Conservation (phyloP, 208 protist species). For the Trypanosoma melophagium region DNA sequence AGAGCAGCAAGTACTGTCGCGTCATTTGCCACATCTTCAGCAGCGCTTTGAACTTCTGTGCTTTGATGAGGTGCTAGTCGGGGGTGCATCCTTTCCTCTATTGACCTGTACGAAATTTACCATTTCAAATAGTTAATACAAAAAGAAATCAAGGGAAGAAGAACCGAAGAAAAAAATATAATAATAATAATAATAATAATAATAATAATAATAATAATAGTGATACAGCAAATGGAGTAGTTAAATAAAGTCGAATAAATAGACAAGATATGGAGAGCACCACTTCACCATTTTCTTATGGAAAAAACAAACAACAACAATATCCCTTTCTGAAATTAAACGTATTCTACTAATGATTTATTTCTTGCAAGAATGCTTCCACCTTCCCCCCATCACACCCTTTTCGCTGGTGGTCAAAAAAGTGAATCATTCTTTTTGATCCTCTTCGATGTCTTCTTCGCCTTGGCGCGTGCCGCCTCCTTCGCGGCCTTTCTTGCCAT, state of each 20-base stretch:
- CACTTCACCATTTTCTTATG: too few species aligned
- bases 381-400: neutral
- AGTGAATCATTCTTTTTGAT: slow-evolving; percentile 28
- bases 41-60: neutral
- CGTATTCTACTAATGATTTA: neutral
- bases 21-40: slow-evolving; percentile 1
- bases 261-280: too few species aligned
- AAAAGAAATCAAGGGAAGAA: too few species aligned
- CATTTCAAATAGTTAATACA: too few species aligned
- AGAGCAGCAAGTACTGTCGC: slow-evolving; percentile 15
- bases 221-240: too few species aligned
- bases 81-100: neutral
- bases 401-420: neutral
- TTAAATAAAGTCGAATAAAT: too few species aligned
- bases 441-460: slow-evolving; percentile 54
- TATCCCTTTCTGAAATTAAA: neutral
- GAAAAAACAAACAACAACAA: slow-evolving; percentile 19
- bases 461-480: slow-evolving; percentile 56
- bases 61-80: neutral
- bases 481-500: slow-evolving; percentile 53
- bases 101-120: neutral
- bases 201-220: too few species aligned
- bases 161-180: too few species aligned
- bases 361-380: neutral
- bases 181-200: too few species aligned